phyloP scores from a whole-genome alignment of 73 alveolate species.

The Tetrahymena borealis region DNA sequence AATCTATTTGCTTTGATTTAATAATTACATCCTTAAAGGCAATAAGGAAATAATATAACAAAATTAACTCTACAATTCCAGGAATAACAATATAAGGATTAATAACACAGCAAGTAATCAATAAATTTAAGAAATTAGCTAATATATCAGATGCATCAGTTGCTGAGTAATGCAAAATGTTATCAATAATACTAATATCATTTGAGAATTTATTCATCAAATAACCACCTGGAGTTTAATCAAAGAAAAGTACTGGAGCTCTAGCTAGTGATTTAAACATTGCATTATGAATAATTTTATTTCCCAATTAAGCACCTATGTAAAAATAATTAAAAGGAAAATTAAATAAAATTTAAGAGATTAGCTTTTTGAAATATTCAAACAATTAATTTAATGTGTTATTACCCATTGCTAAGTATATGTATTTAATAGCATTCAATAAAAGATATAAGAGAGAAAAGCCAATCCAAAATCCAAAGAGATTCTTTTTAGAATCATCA shows the following conservation, averaged over 20 bases:
- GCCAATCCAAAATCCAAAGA: too few species aligned
- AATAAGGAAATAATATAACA: background rate
- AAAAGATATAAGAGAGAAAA: too few species aligned
- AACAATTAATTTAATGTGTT: too few species aligned
- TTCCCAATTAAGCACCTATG: too few species aligned
- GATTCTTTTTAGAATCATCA: too few species aligned
- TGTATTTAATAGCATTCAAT: too few species aligned
- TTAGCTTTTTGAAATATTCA: too few species aligned
- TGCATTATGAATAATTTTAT: slow-evolving; percentile 23
- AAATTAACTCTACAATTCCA: background rate
- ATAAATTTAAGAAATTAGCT: background rate
- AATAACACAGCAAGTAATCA: background rate
- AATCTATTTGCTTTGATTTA: background rate
- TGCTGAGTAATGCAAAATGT: background rate
- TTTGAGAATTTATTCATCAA: slow-evolving; percentile 42
- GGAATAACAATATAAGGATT: background rate
- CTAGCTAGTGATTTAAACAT: slow-evolving; percentile 20
- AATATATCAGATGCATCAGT: background rate
- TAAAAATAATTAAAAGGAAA: too few species aligned
- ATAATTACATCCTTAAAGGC: background rate
- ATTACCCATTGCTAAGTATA: too few species aligned
- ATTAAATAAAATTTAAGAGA: too few species aligned
- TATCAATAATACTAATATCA: slow-evolving; percentile 1
- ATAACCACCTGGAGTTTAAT: slow-evolving; percentile 48
- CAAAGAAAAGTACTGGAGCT: slow-evolving; percentile 42